phyloP scores from a whole-genome alignment of 2,329 filamentous ascomycete species.

The Sporothrix sp. region DNA sequence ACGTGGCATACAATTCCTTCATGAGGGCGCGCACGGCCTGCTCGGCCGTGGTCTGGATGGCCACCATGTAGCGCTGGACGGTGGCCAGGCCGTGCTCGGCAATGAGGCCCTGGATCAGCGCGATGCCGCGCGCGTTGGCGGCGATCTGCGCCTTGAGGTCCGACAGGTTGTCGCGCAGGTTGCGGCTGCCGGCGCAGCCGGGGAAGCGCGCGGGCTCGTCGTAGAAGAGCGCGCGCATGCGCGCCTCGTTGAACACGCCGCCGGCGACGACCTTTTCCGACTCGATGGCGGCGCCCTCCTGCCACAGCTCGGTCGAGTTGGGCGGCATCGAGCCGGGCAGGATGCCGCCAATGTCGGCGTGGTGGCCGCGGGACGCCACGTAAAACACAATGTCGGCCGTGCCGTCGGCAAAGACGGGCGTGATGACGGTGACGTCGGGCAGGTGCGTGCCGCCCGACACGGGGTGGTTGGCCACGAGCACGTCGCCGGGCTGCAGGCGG shows the following conservation, averaged over 20 bases:
- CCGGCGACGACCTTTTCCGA: slow-evolving; percentile 63
- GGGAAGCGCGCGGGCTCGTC: slow-evolving; percentile 57
- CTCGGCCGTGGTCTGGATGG: slow-evolving; percentile 68
- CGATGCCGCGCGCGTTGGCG: slow-evolving; percentile 66
- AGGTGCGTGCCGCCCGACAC: slow-evolving; percentile 49
- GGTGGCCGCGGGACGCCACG: slow-evolving; percentile 69
- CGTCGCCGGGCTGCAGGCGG: slow-evolving; percentile 67
- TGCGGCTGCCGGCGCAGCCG: slow-evolving; percentile 60
- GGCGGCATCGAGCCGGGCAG: slow-evolving; percentile 75
- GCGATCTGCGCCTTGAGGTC: slow-evolving; percentile 68
- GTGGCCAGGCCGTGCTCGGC: slow-evolving; percentile 62
- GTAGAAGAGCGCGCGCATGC: slow-evolving; percentile 58
- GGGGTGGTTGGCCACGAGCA: slow-evolving; percentile 75
- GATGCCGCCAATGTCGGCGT: slow-evolving; percentile 77
- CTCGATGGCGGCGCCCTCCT: slow-evolving; percentile 56
- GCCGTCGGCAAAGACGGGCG: slow-evolving; percentile 61
- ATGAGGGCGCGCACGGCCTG: slow-evolving; percentile 60
- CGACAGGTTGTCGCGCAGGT: slow-evolving; percentile 64
- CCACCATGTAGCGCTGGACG: slow-evolving; percentile 65
- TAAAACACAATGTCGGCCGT: slow-evolving; percentile 72
- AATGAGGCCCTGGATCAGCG: slow-evolving; percentile 61
- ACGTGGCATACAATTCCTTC: slow-evolving; percentile 53
- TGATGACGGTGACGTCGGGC: slow-evolving; percentile 72
- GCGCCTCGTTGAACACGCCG: slow-evolving; percentile 67
- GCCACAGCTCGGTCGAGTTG: slow-evolving; percentile 53